Evolutionary conservation across 139 green algal species (phyloP).

Genomic region (Chlorella sp.): DNA sequence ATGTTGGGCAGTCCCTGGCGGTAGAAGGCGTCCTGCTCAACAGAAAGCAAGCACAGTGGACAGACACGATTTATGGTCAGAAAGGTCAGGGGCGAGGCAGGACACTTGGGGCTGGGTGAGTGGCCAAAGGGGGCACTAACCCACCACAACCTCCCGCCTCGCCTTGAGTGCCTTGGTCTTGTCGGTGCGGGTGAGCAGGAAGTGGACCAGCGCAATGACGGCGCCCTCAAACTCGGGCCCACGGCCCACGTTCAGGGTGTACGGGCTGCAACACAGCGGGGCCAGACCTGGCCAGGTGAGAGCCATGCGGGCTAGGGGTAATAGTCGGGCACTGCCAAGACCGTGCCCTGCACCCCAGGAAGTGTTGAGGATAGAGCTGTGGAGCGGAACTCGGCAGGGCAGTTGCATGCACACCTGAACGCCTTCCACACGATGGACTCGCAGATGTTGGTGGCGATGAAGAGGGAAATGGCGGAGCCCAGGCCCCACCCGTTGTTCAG

Average conservation of each 20-base stretch:
- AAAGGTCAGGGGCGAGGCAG: no score
- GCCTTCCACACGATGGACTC: constrained; percentile 99
- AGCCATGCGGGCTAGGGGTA: not conserved
- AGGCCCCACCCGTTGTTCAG: constrained; percentile 98
- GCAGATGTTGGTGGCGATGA: constrained; percentile 99
- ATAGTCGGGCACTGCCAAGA: no score
- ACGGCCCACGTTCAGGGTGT: constrained; percentile 69
- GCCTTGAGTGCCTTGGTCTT: constrained; percentile 79
- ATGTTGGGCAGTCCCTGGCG: constrained; percentile 97
- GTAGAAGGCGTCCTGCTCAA: constrained; percentile 99
- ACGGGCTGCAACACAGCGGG: constrained; percentile 40
- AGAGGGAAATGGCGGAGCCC: constrained; percentile 98
- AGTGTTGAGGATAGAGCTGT: no score
- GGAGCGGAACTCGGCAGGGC: no score
- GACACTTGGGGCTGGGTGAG: no score
- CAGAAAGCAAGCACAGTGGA: not conserved
- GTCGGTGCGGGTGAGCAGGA: constrained; percentile 94
- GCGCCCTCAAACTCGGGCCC: constrained; percentile 99
- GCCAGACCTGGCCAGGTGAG: not conserved
- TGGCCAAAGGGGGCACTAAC: not conserved
- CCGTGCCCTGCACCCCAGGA: no score
- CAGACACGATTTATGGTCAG: no score
- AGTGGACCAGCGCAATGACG: constrained; percentile 97
- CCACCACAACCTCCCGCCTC: not conserved
- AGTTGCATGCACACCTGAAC: constrained; percentile 65